These are phyloP conservation scores for Phylloporus scabripes DNA, from an alignment of 768 basidiomycete species.

Conservation along the genomic window DNA sequence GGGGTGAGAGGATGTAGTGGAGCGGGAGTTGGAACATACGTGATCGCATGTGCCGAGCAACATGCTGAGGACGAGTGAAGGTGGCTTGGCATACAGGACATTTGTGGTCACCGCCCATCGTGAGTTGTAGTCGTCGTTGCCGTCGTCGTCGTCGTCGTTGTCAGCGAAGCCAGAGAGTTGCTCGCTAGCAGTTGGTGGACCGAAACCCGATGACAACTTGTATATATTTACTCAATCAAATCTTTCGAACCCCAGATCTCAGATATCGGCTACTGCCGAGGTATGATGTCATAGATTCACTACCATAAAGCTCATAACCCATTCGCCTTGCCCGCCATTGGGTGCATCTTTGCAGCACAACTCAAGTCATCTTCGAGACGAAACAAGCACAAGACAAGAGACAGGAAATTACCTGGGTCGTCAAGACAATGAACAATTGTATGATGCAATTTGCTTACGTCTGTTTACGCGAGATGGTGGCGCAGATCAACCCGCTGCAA, in stretches of 20 bases:
- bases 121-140: background rate
- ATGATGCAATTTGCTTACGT: slow-evolving; percentile 28
- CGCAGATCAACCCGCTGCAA: slow-evolving; percentile 54
- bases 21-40: slow-evolving; percentile 49
- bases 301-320: slow-evolving; percentile 5
- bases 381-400: background rate
- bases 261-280: slow-evolving; percentile 27
- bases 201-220: slow-evolving; percentile 31
- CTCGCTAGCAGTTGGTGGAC: slow-evolving; percentile 23
- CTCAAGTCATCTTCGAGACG: background rate
- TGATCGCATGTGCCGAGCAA: slow-evolving; percentile 85
- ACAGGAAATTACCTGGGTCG: slow-evolving; percentile 16
- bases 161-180: slow-evolving; percentile 16
- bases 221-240: slow-evolving; percentile 33
- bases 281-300: slow-evolving; percentile 29
- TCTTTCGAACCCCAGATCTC: slow-evolving; percentile 30
- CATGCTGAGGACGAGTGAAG: slow-evolving; percentile 86
- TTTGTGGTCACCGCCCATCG: slow-evolving; percentile 79
- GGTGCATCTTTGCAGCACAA: background rate
- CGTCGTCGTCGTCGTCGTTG: slow-evolving; percentile 9
- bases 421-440: slow-evolving; percentile 30
- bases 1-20: slow-evolving; percentile 13
- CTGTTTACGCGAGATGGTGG: slow-evolving; percentile 47
- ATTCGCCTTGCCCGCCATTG: background rate
- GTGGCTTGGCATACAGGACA: slow-evolving; percentile 85